Base-by-base conservation (phyloP, 768 basidiomycete species). In the Russula emetica region DNA sequence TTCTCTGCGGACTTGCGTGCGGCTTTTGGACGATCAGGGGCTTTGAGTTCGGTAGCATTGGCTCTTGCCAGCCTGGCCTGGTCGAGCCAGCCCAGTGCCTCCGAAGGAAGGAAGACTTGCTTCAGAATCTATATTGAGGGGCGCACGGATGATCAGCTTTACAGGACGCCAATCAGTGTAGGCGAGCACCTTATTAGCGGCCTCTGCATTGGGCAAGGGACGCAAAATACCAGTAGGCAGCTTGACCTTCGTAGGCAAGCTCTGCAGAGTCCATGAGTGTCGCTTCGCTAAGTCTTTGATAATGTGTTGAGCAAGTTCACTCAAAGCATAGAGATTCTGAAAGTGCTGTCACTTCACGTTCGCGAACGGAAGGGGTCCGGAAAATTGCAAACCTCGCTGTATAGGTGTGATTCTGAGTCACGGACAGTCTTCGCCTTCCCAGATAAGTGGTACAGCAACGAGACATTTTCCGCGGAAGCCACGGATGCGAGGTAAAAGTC, bases 291-390 rank as follows among this genome's bases (percentile, higher is more conserved):
- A 82, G 1, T 79, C 75, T 70, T 87, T 89, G 74, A 98, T 88
- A 38, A 97, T 76, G 69, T 92, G 84, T 74, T 97, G 92, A 0
- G 96, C 88, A 9, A 98, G 79, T 69, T 99, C 97, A 67, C 90
- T 86, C 62, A 92, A 79, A 10, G 85, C 80, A 71, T 97, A 98
- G 45, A 99, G 78, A 72, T 92, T 90, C 95, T 97, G 68, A 36
- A 26, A 22, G 32, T 52, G 58, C 9, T 11, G 24, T 66, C 42
- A 61, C 44, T 62, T 58, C 10, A 22, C 20, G 50, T 55, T 42
- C 47, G 38, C 16, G 57, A 24, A 55, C 32, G 22, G 38, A 32
- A 14, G 9, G 32, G 30, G 34, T 40, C 26, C 26, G 40, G 18
- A 54, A 20, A 47, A 16, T 1, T 14, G 63, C 76, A 50, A 60